Percentiles rank a stretch among this genome's conserved stretches.
phyloP scores from a whole-genome alignment of 768 basidiomycete species.

The Serendipita sp. region DNA sequence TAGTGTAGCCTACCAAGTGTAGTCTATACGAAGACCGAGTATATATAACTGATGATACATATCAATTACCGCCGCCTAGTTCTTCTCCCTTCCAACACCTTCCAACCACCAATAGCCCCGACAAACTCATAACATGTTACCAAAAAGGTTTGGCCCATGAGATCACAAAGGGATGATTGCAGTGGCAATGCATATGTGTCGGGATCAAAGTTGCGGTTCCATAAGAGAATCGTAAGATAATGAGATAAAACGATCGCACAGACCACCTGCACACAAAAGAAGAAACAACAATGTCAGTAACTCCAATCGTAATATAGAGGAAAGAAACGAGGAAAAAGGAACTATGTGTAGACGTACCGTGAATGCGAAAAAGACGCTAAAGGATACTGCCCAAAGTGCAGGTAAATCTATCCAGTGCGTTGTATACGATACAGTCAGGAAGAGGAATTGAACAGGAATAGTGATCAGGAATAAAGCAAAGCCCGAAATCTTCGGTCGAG shows the following conservation, averaged over 20 bases:
- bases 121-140: slow-evolving; percentile 61
- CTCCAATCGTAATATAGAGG: background rate
- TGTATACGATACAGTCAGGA: slow-evolving; percentile 44
- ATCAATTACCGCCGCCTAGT: background rate
- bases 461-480: slow-evolving; percentile 57
- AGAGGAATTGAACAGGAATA: slow-evolving; percentile 63
- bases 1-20: too few relatives aligned
- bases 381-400: slow-evolving; percentile 28
- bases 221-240: slow-evolving; percentile 55
- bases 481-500: slow-evolving; percentile 41
- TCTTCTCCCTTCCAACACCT: background rate
- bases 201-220: slow-evolving; percentile 65
- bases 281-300: background rate
- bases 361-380: slow-evolving; percentile 54
- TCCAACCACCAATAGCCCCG: background rate
- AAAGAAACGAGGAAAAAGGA: slow-evolving; percentile 10
- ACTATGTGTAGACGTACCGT: slow-evolving; percentile 35
- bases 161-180: slow-evolving; percentile 71
- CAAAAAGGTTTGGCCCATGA: slow-evolving; percentile 65
- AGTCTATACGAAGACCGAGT: too few relatives aligned
- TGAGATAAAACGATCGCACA: slow-evolving; percentile 55
- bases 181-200: slow-evolving; percentile 90
- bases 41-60: too few relatives aligned
- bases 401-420: slow-evolving; percentile 37
- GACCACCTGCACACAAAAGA: slow-evolving; percentile 33